Base-by-base conservation (phyloP, 2,329 filamentous ascomycete genomes). In the Aspergillus costaricaensis region DNA sequence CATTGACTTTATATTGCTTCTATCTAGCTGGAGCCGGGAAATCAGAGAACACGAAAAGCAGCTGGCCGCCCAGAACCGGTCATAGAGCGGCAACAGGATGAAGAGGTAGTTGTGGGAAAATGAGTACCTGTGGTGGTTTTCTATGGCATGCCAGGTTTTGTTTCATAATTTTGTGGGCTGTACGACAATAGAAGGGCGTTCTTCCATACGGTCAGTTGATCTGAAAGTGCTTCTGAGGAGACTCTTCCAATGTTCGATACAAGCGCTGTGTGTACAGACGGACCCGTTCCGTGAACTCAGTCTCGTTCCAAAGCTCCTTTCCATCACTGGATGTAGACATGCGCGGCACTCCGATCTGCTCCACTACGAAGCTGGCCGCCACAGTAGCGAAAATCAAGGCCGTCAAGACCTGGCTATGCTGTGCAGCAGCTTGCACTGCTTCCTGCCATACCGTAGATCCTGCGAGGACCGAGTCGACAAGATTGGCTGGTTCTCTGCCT, bases 281-380 rank as follows among this genome's bases (percentile, higher is more conserved):
- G 71, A 79, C 71, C 60, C 77, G 74, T 74, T 78, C 76, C 69
- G 71, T 73, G 69, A 79, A 79, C 72, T 72, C 72, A 74, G 71
- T 71, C 65, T 72, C 76, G 68, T 81, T 81, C 79, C 79, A 81
- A 64, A 71, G 65, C 62, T 80, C 77, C 54, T 69, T 68, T 41
- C 72, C 76, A 57, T 72, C 66, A 5, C 63, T 67, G 60, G 69
- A 57, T 44, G 59, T 63, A 52, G 72, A 71, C 21, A 78, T 68
- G 19, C 60, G 63, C 17, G 94, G 94, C 74, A 96, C 86, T 0
- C 95, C 94, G 55, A 96, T 88, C 75, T 99, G 95, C 77, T 99
- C 93, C 69, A 99, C 96, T 15, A 91, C 91, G 75, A 96, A 95
- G 70, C 92, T 93, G 7, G 95, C 94, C 2, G 92, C 89, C 5